Conservation (phyloP, 1,139 yeast genomes). For the Zygosaccharomyces pseudobailii region DNA sequence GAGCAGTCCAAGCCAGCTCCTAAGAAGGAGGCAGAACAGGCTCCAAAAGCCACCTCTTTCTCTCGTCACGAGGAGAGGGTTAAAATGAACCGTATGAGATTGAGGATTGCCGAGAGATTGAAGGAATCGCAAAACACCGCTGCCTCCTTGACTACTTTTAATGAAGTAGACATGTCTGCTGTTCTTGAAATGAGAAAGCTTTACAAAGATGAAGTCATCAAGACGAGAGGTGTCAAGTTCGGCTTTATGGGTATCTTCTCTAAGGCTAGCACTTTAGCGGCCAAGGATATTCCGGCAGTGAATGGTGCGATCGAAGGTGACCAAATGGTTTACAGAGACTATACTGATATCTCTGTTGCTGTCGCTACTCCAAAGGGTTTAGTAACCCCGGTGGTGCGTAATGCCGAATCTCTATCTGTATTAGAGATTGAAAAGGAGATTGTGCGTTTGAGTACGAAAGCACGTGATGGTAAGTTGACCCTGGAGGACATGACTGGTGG, state of each 20-base stretch:
- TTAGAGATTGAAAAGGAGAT: conserved; percentile 90
- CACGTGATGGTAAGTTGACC: conserved; percentile 94
- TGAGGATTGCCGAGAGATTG: conserved; percentile 97
- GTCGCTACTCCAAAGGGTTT: conserved; percentile 99
- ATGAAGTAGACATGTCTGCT: conserved; percentile 95
- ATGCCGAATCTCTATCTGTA: conserved; percentile 87
- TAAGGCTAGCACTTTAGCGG: conserved; percentile 88
- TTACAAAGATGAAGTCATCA: conserved; percentile 94
- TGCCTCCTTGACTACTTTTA: conserved; percentile 95
- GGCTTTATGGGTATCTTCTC: conserved; percentile 99
- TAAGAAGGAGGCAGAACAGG: conserved; percentile 36
- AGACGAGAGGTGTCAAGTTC: conserved; percentile 88
- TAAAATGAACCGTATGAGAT: conserved; percentile 99
- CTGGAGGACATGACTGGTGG: conserved; percentile 99
- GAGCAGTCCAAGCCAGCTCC: conserved; percentile 32
- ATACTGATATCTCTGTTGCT: conserved; percentile 92
- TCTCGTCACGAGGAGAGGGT: conserved; percentile 87
- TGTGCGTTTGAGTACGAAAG: conserved; percentile 75
- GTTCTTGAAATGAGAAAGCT: conserved; percentile 91
- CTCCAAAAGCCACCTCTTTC: conserved; percentile 51
- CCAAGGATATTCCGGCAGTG: conserved; percentile 92
- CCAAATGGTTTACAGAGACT: conserved; percentile 93
- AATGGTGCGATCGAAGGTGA: conserved; percentile 95
- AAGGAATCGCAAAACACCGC: conserved; percentile 99
- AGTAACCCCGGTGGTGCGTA: conserved; percentile 97